These are phyloP conservation scores for Colletotrichum brevisporum DNA, from an alignment of 2,329 filamentous ascomycete species.

Conservation along the genomic window DNA sequence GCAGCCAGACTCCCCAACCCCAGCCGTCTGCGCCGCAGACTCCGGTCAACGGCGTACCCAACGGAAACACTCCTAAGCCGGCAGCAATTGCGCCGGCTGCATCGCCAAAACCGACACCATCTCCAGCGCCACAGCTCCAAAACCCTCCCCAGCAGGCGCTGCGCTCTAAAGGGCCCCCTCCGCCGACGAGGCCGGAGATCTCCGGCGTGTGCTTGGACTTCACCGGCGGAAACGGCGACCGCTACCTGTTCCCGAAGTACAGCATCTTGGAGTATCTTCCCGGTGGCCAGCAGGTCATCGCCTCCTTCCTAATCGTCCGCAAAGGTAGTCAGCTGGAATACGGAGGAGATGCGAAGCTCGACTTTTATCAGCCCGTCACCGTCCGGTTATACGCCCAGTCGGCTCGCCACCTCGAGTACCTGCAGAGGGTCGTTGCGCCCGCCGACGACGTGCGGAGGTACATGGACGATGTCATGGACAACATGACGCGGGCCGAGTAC, in stretches of 20 bases:
- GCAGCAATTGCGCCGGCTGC: constrained; percentile 24
- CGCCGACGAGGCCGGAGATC: constrained; percentile 69
- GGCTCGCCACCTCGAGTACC: constrained; percentile 71
- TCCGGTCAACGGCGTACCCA: constrained; percentile 51
- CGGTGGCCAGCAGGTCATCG: constrained; percentile 73
- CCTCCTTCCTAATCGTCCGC: constrained; percentile 83
- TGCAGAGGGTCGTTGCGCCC: constrained; percentile 73
- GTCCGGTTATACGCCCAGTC: constrained; percentile 70
- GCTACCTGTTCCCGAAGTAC: constrained; percentile 84
- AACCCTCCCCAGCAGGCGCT: constrained; percentile 65
- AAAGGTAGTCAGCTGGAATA: constrained; percentile 78
- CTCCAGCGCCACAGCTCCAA: constrained; percentile 33
- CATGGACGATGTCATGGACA: constrained; percentile 80
- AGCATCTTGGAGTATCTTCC: constrained; percentile 79
- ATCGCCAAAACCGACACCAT: constrained; percentile 19
- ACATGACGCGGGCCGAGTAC: constrained; percentile 78
- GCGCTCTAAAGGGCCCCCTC: constrained; percentile 70
- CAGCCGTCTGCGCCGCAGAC: constrained; percentile 48
- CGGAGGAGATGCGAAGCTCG: constrained; percentile 72
- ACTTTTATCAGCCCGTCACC: constrained; percentile 84
- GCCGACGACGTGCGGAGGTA: constrained; percentile 74
- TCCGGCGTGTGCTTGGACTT: constrained; percentile 80
- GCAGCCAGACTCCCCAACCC: constrained; percentile 47
- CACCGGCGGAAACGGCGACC: constrained; percentile 75
- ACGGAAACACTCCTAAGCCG: constrained; percentile 45